Evolutionary conservation across 495 filamentous ascomycete species (phyloP).

Genomic region (Tetracladium marchalianum): DNA sequence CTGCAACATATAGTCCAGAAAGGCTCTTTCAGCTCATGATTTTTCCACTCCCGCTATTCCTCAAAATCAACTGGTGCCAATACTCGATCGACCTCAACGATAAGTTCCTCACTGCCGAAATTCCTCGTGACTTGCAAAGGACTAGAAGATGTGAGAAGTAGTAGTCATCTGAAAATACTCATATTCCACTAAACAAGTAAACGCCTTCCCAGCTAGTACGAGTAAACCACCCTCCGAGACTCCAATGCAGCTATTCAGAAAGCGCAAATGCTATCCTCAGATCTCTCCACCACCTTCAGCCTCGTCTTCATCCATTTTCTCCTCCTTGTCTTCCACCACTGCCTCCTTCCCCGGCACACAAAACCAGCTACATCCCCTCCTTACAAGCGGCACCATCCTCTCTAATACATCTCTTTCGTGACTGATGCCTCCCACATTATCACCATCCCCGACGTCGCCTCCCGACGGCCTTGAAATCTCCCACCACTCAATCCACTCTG

Average conservation of each 20-base stretch:
- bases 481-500: constrained; percentile 74
- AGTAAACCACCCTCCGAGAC: not conserved
- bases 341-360: constrained; percentile 36
- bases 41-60: no score
- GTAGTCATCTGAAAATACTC: not conserved
- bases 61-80: no score
- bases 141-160: no score
- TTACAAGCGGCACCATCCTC: constrained; percentile 47
- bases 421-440: constrained; percentile 12
- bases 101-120: no score
- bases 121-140: no score
- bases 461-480: constrained; percentile 23
- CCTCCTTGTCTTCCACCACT: not conserved
- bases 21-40: no score
- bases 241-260: not conserved
- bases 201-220: not conserved
- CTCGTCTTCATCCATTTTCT: not conserved
- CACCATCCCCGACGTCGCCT: constrained; percentile 4
- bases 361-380: constrained; percentile 54
- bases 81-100: no score
- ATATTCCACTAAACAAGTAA: not conserved
- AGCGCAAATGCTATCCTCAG: not conserved
- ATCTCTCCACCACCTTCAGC: not conserved
- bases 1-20: no score
- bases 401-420: constrained; percentile 22